Evolutionary conservation across 768 basidiomycete species (phyloP).

Genomic region (Agaricus blazei): DNA sequence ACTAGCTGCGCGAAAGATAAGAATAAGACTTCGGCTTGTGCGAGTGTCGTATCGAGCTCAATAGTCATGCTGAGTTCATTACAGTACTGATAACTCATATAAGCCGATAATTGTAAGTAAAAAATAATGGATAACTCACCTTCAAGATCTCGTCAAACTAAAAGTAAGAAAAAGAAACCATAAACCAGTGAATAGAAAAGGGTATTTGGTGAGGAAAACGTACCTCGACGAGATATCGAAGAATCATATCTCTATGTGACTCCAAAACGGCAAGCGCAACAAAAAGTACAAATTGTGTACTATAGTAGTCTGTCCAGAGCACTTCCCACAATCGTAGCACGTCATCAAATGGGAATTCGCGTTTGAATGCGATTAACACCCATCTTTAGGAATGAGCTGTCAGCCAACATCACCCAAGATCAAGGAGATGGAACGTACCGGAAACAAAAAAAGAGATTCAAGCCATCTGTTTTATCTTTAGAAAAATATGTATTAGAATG

Average conservation of each 20-base stretch:
- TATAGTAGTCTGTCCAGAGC: slow-evolving; percentile 89
- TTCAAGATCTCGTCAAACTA: slow-evolving; percentile 83
- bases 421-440: too few species aligned
- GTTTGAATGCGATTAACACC: slow-evolving; percentile 92
- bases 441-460: slow-evolving; percentile 42
- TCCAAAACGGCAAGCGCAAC: slow-evolving; percentile 92
- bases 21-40: slow-evolving; percentile 96
- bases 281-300: slow-evolving; percentile 85
- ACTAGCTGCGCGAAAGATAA: slow-evolving; percentile 86
- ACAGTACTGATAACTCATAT: slow-evolving; percentile 54
- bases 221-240: slow-evolving; percentile 93
- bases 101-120: slow-evolving; percentile 1
- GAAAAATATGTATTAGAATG: background rate
- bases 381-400: slow-evolving; percentile 41
- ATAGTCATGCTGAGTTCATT: slow-evolving; percentile 96
- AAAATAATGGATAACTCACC: slow-evolving; percentile 26
- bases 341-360: slow-evolving; percentile 92
- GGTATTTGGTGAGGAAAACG: slow-evolving; percentile 7
- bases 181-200: background rate
- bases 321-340: slow-evolving; percentile 92
- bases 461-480: slow-evolving; percentile 76
- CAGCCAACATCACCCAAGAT: too few species aligned
- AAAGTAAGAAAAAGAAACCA: background rate
- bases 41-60: slow-evolving; percentile 91
- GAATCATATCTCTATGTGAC: slow-evolving; percentile 91